A percentile compares a stretch with the other conserved stretches of the same genome.
Conservation (phyloP, 2,329 filamentous ascomycete genomes). For the Fusarium sp. region DNA sequence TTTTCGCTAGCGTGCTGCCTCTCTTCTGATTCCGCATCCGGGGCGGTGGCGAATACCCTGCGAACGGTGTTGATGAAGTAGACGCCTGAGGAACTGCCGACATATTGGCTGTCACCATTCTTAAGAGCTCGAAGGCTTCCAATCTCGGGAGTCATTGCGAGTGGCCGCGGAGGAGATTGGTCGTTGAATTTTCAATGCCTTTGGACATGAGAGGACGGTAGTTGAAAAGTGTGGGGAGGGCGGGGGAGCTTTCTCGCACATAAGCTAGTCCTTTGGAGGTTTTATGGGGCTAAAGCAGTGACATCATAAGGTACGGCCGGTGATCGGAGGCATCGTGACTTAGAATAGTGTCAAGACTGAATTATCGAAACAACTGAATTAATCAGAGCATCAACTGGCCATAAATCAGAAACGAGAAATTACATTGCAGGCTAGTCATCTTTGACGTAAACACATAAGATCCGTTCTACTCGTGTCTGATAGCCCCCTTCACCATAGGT, state of each 20-base stretch:
- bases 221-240: neutral
- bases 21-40: neutral
- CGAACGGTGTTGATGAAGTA: slow-evolving; percentile 67
- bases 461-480: neutral
- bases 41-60: slow-evolving; percentile 57
- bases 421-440: neutral
- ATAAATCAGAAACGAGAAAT: neutral
- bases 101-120: slow-evolving; percentile 57
- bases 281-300: neutral
- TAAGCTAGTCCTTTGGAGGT: neutral
- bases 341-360: neutral
- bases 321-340: neutral
- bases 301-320: neutral
- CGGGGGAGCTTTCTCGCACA: neutral
- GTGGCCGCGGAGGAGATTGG: neutral
- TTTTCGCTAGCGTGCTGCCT: neutral
- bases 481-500: neutral
- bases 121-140: slow-evolving; percentile 19
- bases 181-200: neutral
- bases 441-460: neutral
- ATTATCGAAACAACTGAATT: neutral
- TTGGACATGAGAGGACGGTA: neutral
- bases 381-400: neutral
- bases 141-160: slow-evolving; percentile 7
- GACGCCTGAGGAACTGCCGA: slow-evolving; percentile 64